Conservation (phyloP, 2,329 filamentous ascomycete genomes). For the Aspergillus floridensis region DNA sequence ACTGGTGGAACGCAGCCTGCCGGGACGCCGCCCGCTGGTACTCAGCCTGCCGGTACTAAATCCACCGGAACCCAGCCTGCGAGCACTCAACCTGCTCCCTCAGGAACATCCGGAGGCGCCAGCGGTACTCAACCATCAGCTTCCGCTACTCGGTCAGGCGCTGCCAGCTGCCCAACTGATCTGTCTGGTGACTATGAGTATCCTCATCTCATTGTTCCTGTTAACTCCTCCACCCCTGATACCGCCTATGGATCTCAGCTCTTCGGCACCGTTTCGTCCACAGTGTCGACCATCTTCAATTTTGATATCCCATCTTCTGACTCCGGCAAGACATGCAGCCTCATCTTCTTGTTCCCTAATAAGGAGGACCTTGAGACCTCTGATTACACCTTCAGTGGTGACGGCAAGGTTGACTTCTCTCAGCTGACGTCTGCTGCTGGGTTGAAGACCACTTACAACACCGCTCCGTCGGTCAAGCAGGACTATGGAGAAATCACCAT, state of each 20-base stretch:
- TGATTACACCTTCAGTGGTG: constrained; percentile 54
- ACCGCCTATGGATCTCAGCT: constrained; percentile 53
- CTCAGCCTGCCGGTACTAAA: no score
- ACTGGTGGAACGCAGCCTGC: constrained; percentile 4
- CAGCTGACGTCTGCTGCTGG: constrained; percentile 49
- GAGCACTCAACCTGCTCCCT: not conserved
- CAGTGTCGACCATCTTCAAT: constrained; percentile 62
- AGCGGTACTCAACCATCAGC: constrained; percentile 15
- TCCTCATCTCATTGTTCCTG: constrained; percentile 62
- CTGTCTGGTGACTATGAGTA: constrained; percentile 52
- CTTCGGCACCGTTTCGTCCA: constrained; percentile 55
- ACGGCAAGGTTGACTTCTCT: constrained; percentile 55
- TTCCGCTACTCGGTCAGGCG: constrained; percentile 13
- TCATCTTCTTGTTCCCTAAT: constrained; percentile 64
- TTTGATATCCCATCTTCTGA: constrained; percentile 61
- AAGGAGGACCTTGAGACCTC: constrained; percentile 59
- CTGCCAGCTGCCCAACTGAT: constrained; percentile 44
- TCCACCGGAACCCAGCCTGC: not conserved
- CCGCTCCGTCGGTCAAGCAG: constrained; percentile 46
- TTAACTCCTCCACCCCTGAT: constrained; percentile 55
- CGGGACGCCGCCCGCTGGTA: no score
- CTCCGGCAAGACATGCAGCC: constrained; percentile 59
- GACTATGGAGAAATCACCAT: constrained; percentile 49
- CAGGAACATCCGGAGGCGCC: not conserved
- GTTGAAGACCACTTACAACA: constrained; percentile 54